Evolutionary conservation across 805 yeast species (phyloP), one percentile per base, ranked within the genome.

Genomic region (Pichia heedii): DNA sequence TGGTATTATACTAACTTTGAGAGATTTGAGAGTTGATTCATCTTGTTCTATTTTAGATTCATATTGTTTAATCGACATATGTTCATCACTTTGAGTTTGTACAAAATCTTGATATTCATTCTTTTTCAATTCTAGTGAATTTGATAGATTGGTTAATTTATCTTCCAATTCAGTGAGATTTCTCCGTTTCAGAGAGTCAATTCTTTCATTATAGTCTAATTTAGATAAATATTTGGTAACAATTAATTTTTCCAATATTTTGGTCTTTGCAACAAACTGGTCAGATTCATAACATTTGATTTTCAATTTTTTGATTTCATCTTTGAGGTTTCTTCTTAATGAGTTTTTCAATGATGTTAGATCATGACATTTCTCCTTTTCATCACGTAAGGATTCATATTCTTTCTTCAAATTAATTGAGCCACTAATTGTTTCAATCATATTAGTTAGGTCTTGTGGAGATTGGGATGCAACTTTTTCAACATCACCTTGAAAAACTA

Each of bases 401-500:
- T 86, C 86, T 24, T 66, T 67, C 37, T 76, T 73, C 51, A 60
- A 74, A 33, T 84, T 93, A 8, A 68, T 62, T 0, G 96, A 84
- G 0, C 96, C 96, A 47, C 94, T 83, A 22, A 93, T 78, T 15
- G 77, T 77, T 62, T 93, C 98, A 43, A 93, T 67, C 48, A 89
- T 62, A 36, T 66, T 70, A 2, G 94, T 77, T 47, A 93, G 69
- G 33, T 87, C 95, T 21, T 63, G 61, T 0, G 97, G 77, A 0
- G 90, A 77, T 58, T 89, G 95, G 0, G 95, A 73, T 0, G 97
- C 97, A 34, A 93, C 79, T 53, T 80, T 83, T 60, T 90, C 97
- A 40, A 93, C 95, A 58, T 90, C 97, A 47, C 98, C 97, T 67
- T 93, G 98, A 58, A 90, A 88, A 8, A 93, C 97, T 47, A 93